These are phyloP conservation scores for Kwoniella pini DNA, from an alignment of 768 basidiomycete genomes.

Conservation along the genomic window DNA sequence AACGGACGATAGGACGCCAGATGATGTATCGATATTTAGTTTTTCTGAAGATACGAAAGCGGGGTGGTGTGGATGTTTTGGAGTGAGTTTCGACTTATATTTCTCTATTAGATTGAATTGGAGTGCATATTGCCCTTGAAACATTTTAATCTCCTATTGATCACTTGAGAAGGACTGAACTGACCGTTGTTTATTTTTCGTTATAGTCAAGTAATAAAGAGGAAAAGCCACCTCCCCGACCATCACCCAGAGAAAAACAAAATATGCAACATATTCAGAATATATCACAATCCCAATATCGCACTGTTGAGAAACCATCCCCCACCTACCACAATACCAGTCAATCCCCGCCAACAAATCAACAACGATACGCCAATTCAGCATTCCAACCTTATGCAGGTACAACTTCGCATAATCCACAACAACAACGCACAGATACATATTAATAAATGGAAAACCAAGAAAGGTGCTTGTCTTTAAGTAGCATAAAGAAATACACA, in stretches of 20 bases:
- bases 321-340: neutral
- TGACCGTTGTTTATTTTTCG: too few relatives aligned
- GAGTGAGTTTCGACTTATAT: neutral
- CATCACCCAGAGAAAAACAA: too few relatives aligned
- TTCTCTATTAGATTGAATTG: neutral
- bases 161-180: neutral
- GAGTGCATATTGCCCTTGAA: too few relatives aligned
- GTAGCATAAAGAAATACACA: too few relatives aligned
- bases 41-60: slow-evolving; percentile 1
- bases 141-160: too few relatives aligned
- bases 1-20: neutral
- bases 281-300: too few relatives aligned
- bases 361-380: neutral
- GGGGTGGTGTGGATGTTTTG: slow-evolving; percentile 4
- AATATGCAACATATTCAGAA: too few relatives aligned
- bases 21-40: slow-evolving; percentile 9
- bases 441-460: neutral
- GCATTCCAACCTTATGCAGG: neutral
- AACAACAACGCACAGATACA: neutral
- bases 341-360: neutral
- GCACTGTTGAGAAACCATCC: neutral
- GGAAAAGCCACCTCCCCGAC: too few relatives aligned
- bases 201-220: too few relatives aligned
- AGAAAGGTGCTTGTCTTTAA: too few relatives aligned
- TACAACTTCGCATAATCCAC: neutral